A percentile compares a stretch with the other conserved stretches of the same genome.
Evolutionary conservation across 2,329 filamentous ascomycete species (phyloP).

Genomic region (Neocatenulostroma microsporum): DNA sequence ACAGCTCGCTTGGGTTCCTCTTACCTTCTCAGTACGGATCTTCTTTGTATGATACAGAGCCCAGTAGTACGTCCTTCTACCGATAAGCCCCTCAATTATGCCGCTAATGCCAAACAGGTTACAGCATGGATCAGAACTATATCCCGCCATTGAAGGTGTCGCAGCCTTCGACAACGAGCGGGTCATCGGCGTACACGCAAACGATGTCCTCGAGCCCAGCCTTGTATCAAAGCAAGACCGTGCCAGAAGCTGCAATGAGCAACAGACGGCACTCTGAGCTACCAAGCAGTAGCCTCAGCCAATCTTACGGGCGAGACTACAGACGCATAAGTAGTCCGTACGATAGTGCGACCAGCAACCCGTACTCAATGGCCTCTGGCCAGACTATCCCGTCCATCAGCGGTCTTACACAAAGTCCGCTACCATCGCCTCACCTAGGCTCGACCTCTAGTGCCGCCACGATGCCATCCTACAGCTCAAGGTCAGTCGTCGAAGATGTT

Average conservation of each 20-base stretch:
- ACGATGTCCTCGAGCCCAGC: constrained; percentile 25
- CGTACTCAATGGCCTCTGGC: constrained; percentile 22
- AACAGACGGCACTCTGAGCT: constrained; percentile 21
- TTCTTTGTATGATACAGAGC: constrained; percentile 22
- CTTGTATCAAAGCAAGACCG: constrained; percentile 23
- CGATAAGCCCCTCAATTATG: too few species aligned
- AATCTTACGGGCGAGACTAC: constrained; percentile 21
- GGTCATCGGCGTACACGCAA: constrained; percentile 18
- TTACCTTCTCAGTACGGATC: constrained; percentile 30
- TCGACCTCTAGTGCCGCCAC: constrained; percentile 12
- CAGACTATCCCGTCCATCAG: constrained; percentile 27
- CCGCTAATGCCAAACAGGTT: constrained; percentile 16
- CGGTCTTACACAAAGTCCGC: constrained; percentile 27
- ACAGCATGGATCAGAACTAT: constrained; percentile 27
- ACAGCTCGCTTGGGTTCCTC: constrained; percentile 29
- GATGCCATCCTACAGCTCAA: constrained; percentile 21
- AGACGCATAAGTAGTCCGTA: constrained; percentile 25
- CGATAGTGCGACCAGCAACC: constrained; percentile 15
- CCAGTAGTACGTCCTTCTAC: constrained; percentile 25
- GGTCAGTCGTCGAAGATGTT: constrained; percentile 12
- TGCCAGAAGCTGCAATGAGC: constrained; percentile 12
- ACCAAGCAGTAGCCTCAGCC: constrained; percentile 12
- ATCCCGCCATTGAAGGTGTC: constrained; percentile 27
- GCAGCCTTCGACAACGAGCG: constrained; percentile 22
- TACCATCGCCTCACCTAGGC: constrained; percentile 24